Conservation (phyloP, 495 filamentous ascomycete genomes). For the Lasiosphaeris hirsuta region DNA sequence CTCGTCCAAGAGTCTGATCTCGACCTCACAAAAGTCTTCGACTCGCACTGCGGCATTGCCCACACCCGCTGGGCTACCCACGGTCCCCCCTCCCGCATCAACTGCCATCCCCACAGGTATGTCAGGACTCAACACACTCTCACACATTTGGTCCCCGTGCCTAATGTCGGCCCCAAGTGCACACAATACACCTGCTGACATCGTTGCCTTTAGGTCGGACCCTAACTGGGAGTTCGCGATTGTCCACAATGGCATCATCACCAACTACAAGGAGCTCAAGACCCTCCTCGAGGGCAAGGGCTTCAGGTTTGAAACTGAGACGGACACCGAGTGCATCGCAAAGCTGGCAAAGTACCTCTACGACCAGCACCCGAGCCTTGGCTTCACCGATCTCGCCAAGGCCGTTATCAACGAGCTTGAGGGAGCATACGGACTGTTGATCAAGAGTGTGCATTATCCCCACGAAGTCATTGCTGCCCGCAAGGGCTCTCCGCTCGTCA, state of each 20-base stretch:
- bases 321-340: conserved; percentile 97
- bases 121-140: conserved; percentile 11
- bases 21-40: conserved; percentile 87
- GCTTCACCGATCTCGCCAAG: conserved; percentile 94
- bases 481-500: conserved; percentile 94
- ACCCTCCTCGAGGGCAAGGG: conserved; percentile 88
- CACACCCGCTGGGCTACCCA: conserved; percentile 99
- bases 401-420: conserved; percentile 97
- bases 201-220: conserved; percentile 51
- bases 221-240: conserved; percentile 92
- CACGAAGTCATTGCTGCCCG: conserved; percentile 97
- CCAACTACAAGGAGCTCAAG: conserved; percentile 99
- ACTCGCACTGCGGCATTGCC: conserved; percentile 95
- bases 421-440: conserved; percentile 90
- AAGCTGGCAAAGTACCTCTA: conserved; percentile 98
- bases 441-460: conserved; percentile 98
- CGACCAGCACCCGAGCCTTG: conserved; percentile 90
- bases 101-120: conserved; percentile 98
- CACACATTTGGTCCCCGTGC: not conserved
- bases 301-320: conserved; percentile 98
- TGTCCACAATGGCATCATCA: conserved; percentile 99
- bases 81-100: conserved; percentile 84
- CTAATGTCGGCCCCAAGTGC: not conserved
- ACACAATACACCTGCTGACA: conserved; percentile 2
- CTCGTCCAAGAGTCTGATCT: conserved; percentile 81